Evolutionary conservation across 2,329 filamentous ascomycete species (phyloP).

Genomic region (Fusarium sp.): DNA sequence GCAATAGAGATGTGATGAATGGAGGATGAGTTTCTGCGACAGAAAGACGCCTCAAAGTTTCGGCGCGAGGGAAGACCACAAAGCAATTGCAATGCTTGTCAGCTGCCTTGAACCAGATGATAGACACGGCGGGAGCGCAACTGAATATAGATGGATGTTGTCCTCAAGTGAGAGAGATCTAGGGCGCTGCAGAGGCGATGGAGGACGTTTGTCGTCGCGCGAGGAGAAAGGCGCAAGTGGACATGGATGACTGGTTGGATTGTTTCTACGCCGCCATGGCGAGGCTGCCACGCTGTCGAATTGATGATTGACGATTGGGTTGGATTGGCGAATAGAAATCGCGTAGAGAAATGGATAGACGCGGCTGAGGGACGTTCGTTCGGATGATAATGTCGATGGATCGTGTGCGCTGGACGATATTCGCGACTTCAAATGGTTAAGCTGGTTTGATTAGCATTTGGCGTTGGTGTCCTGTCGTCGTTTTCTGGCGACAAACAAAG

Average conservation of each 20-base stretch:
- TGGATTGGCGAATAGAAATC: slow-evolving; percentile 27
- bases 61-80: slow-evolving; percentile 38
- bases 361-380: slow-evolving; percentile 10
- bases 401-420: slow-evolving; percentile 31
- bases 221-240: slow-evolving; percentile 48
- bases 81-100: slow-evolving; percentile 41
- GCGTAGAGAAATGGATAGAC: slow-evolving; percentile 19
- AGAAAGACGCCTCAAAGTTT: slow-evolving; percentile 31
- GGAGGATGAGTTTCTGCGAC: slow-evolving; percentile 31
- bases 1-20: slow-evolving; percentile 6
- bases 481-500: slow-evolving; percentile 46
- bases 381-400: slow-evolving; percentile 14
- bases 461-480: slow-evolving; percentile 43
- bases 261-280: slow-evolving; percentile 50
- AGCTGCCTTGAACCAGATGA: slow-evolving; percentile 23
- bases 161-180: slow-evolving; percentile 17
- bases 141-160: background rate
- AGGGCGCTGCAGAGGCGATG: slow-evolving; percentile 27
- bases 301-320: slow-evolving; percentile 39
- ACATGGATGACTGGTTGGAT: slow-evolving; percentile 48
- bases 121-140: slow-evolving; percentile 43
- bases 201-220: slow-evolving; percentile 44
- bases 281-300: slow-evolving; percentile 49
- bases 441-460: slow-evolving; percentile 31
- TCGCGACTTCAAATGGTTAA: slow-evolving; percentile 36